Evolutionary conservation across 495 filamentous ascomycete species (phyloP).

Genomic region (Cladorrhinum samala): DNA sequence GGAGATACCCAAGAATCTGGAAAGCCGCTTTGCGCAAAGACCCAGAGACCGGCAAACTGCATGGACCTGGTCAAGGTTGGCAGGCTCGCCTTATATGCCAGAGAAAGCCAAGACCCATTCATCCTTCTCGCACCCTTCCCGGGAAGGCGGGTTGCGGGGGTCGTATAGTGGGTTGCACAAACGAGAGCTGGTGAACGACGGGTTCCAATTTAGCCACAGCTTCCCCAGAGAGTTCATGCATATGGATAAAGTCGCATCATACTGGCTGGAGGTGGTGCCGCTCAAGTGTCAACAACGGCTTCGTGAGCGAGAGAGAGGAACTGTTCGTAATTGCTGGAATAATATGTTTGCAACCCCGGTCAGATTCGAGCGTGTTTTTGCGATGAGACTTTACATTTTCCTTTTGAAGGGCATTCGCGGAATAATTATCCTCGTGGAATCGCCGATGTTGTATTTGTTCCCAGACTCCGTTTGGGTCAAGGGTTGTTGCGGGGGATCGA

Average conservation of each 20-base stretch:
- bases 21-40: conserved; percentile 3
- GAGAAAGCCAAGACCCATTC: not conserved
- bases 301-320: not conserved
- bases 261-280: conserved; percentile 8
- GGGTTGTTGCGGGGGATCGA: conserved; percentile 6
- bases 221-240: not conserved
- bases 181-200: not conserved
- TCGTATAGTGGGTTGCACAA: conserved; percentile 1
- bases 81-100: conserved; percentile 5
- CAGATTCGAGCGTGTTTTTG: not conserved
- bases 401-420: conserved; percentile 4
- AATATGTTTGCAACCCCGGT: conserved; percentile 1
- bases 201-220: conserved; percentile 14
- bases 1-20: not conserved
- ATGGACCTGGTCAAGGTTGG: not conserved
- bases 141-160: not conserved
- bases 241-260: conserved; percentile 8
- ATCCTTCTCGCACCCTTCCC: not conserved
- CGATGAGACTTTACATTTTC: not conserved
- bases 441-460: conserved; percentile 5
- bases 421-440: conserved; percentile 10
- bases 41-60: not conserved
- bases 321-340: conserved; percentile 12
- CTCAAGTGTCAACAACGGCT: not conserved
- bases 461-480: not conserved